Conservation (phyloP, 208 protist genomes). For the Trypanosomatidae sp. region DNA sequence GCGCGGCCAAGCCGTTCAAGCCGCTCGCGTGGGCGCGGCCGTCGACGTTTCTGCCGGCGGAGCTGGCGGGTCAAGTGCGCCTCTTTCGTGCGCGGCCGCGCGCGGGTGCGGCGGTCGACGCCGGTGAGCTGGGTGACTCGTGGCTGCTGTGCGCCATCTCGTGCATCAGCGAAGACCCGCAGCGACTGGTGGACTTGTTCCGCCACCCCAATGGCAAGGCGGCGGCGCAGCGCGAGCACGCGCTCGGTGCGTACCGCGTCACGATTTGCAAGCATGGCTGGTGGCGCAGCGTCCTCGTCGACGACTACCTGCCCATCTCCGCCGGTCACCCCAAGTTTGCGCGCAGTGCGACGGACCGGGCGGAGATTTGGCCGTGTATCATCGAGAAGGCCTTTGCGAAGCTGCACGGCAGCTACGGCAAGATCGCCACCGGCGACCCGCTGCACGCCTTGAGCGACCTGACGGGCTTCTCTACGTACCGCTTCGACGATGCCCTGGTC, state of each 20-base stretch:
- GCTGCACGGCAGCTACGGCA: constrained; percentile 69
- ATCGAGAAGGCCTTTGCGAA: constrained; percentile 87
- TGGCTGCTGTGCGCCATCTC: constrained; percentile 68
- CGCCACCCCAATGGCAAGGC: constrained; percentile 35
- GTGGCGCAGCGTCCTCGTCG: constrained; percentile 73
- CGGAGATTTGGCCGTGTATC: constrained; percentile 75
- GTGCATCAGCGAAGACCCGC: constrained; percentile 26
- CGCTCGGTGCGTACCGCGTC: constrained; percentile 64
- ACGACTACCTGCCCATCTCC: constrained; percentile 62
- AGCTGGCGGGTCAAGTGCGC: constrained; percentile 42
- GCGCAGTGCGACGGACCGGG: constrained; percentile 27
- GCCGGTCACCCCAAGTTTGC: constrained; percentile 38
- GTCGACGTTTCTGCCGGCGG: constrained; percentile 21
- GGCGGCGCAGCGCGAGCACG: constrained; percentile 34
- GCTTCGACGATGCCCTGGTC: constrained; percentile 41
- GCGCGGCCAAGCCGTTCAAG: constrained; percentile 41
- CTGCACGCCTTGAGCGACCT: constrained; percentile 77
- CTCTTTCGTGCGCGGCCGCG: constrained; percentile 33
- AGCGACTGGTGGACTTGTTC: constrained; percentile 37
- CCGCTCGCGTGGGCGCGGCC: constrained; percentile 49
- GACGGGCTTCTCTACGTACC: constrained; percentile 43
- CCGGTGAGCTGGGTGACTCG: constrained; percentile 53
- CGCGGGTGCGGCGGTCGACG: constrained; percentile 20
- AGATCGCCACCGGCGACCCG: constrained; percentile 63
- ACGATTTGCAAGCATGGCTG: constrained; percentile 71